Evolutionary conservation across 106 monocot species (phyloP).

Genomic region (Vanilla planifolia): DNA sequence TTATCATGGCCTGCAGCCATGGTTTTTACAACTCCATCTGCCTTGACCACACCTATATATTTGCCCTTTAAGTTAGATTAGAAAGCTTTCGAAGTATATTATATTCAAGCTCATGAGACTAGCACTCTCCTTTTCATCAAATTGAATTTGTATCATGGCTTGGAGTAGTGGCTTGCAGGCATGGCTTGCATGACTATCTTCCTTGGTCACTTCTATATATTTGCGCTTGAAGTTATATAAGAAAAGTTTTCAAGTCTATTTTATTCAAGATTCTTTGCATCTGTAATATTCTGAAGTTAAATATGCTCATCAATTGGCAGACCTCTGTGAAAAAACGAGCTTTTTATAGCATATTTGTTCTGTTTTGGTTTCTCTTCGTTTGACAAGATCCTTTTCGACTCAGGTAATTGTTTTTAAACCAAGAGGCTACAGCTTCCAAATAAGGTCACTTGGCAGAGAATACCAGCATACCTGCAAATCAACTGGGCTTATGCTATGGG

Average conservation of each 20-base stretch:
- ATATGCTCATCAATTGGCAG: not conserved
- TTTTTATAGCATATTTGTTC: not conserved
- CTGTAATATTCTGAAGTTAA: not conserved
- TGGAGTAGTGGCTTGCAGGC: too few relatives aligned
- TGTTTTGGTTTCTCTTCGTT: not conserved
- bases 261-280: not conserved
- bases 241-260: not conserved
- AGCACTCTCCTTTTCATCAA: too few relatives aligned
- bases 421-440: slow-evolving; percentile 41
- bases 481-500: slow-evolving; percentile 94
- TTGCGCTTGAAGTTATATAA: too few relatives aligned
- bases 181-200: too few relatives aligned
- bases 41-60: too few relatives aligned
- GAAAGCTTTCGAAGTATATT: too few relatives aligned
- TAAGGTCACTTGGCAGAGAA: slow-evolving; percentile 59
- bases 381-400: not conserved
- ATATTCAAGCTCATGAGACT: too few relatives aligned
- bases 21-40: too few relatives aligned
- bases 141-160: too few relatives aligned
- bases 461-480: slow-evolving; percentile 93
- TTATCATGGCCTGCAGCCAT: too few relatives aligned
- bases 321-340: not conserved
- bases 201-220: too few relatives aligned
- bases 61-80: too few relatives aligned
- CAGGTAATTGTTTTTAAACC: slow-evolving; percentile 52